A percentile compares a stretch with the other conserved stretches of the same genome.
Conservation (phyloP, 768 basidiomycete genomes). For the Lactarius pseudohatsudake region DNA sequence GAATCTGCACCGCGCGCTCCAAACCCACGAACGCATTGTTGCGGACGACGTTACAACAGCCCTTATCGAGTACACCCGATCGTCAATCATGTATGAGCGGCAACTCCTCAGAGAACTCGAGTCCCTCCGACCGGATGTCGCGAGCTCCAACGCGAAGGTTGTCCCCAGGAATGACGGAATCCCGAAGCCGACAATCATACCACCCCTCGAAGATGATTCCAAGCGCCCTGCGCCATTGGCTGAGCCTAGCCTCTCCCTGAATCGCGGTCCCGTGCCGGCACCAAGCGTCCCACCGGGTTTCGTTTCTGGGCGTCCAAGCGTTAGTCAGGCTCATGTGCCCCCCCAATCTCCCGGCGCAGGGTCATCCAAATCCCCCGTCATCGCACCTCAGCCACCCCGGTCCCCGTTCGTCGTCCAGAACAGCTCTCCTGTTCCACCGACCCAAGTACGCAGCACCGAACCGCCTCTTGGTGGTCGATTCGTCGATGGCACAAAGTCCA, state of each 20-base stretch:
- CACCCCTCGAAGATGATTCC: slow-evolving; percentile 61
- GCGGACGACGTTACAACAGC: slow-evolving; percentile 91
- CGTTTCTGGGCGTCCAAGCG: slow-evolving; percentile 28
- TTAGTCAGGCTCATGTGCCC: slow-evolving; percentile 36
- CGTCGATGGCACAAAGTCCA: slow-evolving; percentile 75
- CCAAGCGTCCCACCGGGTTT: slow-evolving; percentile 21
- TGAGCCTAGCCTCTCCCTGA: slow-evolving; percentile 30
- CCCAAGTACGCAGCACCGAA: slow-evolving; percentile 36
- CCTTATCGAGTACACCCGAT: slow-evolving; percentile 89
- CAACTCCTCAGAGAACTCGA: slow-evolving; percentile 88
- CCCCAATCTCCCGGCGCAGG: slow-evolving; percentile 57
- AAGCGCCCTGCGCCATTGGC: slow-evolving; percentile 36
- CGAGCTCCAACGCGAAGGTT: slow-evolving; percentile 61
- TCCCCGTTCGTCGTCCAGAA: slow-evolving; percentile 37
- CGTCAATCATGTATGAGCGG: slow-evolving; percentile 88
- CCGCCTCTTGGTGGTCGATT: slow-evolving; percentile 65
- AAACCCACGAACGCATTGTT: slow-evolving; percentile 80
- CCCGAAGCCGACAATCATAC: slow-evolving; percentile 61
- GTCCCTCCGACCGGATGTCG: slow-evolving; percentile 74
- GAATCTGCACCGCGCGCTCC: slow-evolving; percentile 85
- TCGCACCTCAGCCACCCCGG: slow-evolving; percentile 10
- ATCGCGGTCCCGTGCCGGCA: slow-evolving; percentile 28
- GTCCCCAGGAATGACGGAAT: slow-evolving; percentile 47
- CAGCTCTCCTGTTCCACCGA: slow-evolving; percentile 35
- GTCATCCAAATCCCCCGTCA: slow-evolving; percentile 41